A percentile compares a stretch with the other conserved stretches of the same genome.
Conservation (phyloP, 2,329 filamentous ascomycete genomes). For the Lecanicillium sp. region DNA sequence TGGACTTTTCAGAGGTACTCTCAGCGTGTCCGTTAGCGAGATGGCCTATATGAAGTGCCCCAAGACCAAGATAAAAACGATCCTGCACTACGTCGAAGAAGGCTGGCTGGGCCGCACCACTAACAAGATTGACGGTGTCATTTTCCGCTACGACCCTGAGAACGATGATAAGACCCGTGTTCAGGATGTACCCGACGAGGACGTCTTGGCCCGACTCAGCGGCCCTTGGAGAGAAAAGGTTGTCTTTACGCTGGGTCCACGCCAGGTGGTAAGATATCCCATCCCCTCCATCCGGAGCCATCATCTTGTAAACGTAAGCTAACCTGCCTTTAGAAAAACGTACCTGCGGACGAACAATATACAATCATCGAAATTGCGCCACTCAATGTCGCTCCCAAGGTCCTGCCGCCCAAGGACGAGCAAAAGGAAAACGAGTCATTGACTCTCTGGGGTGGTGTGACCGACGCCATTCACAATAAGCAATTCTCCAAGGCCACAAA, state of each 20-base stretch:
- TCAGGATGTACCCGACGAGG: constrained; percentile 78
- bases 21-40: constrained; percentile 86
- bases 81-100: constrained; percentile 88
- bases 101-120: constrained; percentile 89
- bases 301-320: constrained; percentile 7
- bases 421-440: constrained; percentile 88
- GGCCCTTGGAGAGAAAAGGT: constrained; percentile 78
- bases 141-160: constrained; percentile 83
- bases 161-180: constrained; percentile 74
- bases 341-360: constrained; percentile 51
- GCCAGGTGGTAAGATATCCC: constrained; percentile 47
- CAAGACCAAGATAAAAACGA: constrained; percentile 85
- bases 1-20: constrained; percentile 75
- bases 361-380: constrained; percentile 86
- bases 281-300: background rate
- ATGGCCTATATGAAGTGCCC: constrained; percentile 81
- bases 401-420: constrained; percentile 63
- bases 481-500: constrained; percentile 79
- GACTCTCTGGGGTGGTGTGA: constrained; percentile 80
- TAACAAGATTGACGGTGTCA: constrained; percentile 82
- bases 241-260: constrained; percentile 50
- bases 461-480: constrained; percentile 73
- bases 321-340: constrained; percentile 21
- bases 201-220: constrained; percentile 72
- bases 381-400: constrained; percentile 69